Evolutionary conservation across 306 rosid genomes (phyloP).

Genomic region (Gastrolobium bilobum): DNA sequence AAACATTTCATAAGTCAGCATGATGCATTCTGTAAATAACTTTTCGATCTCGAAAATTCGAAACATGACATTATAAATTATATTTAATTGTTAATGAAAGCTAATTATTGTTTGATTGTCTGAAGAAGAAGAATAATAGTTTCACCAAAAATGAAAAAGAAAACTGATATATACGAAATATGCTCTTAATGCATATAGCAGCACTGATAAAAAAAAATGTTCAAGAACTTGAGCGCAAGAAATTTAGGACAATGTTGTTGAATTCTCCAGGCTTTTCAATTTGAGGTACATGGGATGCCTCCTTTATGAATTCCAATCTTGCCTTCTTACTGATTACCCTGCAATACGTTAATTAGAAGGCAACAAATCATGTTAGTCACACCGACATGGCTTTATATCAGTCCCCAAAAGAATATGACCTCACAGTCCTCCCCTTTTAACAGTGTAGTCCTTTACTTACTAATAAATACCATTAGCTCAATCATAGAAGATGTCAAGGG

Average conservation of each 20-base stretch:
- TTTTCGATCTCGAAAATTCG: neutral
- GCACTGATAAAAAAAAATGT: neutral
- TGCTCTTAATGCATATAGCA: neutral
- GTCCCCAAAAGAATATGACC: neutral
- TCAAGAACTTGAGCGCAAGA: slow-evolving; percentile 54
- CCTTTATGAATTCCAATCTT: slow-evolving; percentile 74
- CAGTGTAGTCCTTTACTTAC: neutral
- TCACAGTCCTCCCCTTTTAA: neutral
- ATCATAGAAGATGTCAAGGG: neutral
- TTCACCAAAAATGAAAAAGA: neutral
- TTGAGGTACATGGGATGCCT: slow-evolving; percentile 84
- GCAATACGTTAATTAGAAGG: slow-evolving; percentile 26
- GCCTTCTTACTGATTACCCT: slow-evolving; percentile 75
- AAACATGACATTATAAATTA: neutral
- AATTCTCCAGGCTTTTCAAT: slow-evolving; percentile 69
- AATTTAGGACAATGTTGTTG: slow-evolving; percentile 67
- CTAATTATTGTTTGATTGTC: too few relatives aligned
- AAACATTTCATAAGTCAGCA: neutral
- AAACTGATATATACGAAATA: neutral
- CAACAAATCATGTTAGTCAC: neutral
- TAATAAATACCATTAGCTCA: neutral
- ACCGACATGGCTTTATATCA: neutral
- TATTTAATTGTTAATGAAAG: too few relatives aligned
- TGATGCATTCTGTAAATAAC: neutral
- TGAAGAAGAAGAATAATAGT: neutral